A percentile compares a stretch with the other conserved stretches of the same genome.
Conservation (phyloP, 148 eudicot genomes). For the Camellia lanceoleosa region DNA sequence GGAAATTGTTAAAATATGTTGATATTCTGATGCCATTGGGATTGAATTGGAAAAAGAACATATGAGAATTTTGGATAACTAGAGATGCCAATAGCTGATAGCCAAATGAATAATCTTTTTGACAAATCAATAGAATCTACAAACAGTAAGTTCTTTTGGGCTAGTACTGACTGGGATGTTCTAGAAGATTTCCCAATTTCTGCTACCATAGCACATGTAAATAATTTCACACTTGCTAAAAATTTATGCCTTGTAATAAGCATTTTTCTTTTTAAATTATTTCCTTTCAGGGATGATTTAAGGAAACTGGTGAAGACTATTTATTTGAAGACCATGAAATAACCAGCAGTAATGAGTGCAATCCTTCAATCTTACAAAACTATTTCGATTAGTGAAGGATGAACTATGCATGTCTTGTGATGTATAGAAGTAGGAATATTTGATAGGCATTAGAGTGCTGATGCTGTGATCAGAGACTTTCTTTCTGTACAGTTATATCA, state of each 20-base stretch:
- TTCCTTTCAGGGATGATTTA: not conserved
- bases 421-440: not conserved
- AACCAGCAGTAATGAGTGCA: not conserved
- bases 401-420: not conserved
- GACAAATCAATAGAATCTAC: not conserved
- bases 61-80: not conserved
- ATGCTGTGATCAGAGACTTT: not conserved
- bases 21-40: not conserved
- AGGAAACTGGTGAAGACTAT: conserved; percentile 1
- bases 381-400: not conserved
- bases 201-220: not conserved
- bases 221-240: not conserved
- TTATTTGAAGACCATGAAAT: conserved; percentile 1
- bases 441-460: not conserved
- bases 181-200: not conserved
- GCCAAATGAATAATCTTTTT: not conserved
- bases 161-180: not conserved
- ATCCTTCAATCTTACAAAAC: not conserved
- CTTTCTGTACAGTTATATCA: not conserved
- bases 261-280: not conserved
- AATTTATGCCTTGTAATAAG: not conserved
- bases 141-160: not conserved
- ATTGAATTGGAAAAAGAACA: not conserved
- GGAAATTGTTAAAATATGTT: not conserved
- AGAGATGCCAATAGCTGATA: not conserved